Conservation (phyloP, 1,284 basidiomycete species). For the Sphagnurus paluster region DNA sequence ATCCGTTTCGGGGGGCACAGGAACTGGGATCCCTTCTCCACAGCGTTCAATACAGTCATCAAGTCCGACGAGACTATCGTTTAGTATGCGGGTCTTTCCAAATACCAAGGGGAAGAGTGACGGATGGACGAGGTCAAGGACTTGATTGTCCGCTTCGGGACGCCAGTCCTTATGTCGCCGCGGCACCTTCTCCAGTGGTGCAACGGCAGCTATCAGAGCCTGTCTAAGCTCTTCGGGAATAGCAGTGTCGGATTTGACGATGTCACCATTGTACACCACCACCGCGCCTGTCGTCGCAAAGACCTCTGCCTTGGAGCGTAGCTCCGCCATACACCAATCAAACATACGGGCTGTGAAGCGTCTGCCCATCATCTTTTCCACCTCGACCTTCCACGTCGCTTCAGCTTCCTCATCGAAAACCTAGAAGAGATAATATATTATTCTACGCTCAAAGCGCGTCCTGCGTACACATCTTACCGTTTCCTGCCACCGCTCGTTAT, state of each 20-base stretch:
- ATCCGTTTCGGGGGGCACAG: slow-evolving; percentile 11
- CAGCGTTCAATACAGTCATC: slow-evolving; percentile 21
- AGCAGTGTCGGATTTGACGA: slow-evolving; percentile 29
- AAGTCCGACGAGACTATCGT: slow-evolving; percentile 13
- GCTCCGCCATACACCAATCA: slow-evolving; percentile 23
- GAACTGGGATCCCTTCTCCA: slow-evolving; percentile 21
- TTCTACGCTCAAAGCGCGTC: not conserved
- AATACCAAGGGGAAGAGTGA: slow-evolving; percentile 42
- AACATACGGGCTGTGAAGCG: slow-evolving; percentile 22
- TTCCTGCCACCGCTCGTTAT: not conserved
- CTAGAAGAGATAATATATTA: not conserved
- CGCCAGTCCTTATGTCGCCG: slow-evolving; percentile 43
- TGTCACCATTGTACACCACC: slow-evolving; percentile 24
- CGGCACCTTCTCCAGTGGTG: slow-evolving; percentile 36
- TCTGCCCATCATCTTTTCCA: not conserved
- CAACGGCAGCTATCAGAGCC: slow-evolving; percentile 22
- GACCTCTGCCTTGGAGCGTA: slow-evolving; percentile 20
- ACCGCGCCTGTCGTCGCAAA: slow-evolving; percentile 14
- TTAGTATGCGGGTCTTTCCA: slow-evolving; percentile 24
- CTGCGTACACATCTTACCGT: not conserved
- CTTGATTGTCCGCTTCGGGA: slow-evolving; percentile 39
- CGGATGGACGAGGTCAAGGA: slow-evolving; percentile 46
- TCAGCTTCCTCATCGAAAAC: not conserved
- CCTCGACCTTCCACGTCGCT: not conserved
- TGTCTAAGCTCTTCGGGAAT: slow-evolving; percentile 18